phyloP scores from a whole-genome alignment of 257 asterid genomes.

The Linaria vulgaris region DNA sequence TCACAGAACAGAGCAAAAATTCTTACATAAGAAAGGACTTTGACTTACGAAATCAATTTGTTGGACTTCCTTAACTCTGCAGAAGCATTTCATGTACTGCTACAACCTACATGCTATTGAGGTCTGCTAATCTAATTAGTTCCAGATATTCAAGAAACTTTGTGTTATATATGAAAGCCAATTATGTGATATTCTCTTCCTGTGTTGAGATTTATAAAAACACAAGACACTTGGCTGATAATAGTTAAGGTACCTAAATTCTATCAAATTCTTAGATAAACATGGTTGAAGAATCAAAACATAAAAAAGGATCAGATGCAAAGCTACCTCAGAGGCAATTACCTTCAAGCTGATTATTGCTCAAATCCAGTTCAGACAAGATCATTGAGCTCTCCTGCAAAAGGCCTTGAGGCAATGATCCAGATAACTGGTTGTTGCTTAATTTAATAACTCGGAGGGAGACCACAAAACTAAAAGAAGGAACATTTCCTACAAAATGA shows the following conservation, averaged over 20 bases:
- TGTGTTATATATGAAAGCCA: background rate
- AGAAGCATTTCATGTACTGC: too few relatives aligned
- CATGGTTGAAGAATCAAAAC: too few relatives aligned
- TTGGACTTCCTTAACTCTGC: too few relatives aligned
- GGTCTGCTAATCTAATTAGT: too few relatives aligned
- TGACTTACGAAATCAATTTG: background rate
- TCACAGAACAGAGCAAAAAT: background rate
- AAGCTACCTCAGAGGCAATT: conserved; percentile 8
- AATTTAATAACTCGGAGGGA: conserved; percentile 72
- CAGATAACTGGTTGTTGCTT: conserved; percentile 58
- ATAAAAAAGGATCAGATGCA: background rate
- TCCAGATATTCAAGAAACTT: background rate
- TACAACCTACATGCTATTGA: too few relatives aligned
- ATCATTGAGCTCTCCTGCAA: conserved; percentile 80
- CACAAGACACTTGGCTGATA: background rate
- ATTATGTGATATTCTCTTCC: background rate
- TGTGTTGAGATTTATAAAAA: background rate
- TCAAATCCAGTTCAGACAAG: conserved; percentile 73
- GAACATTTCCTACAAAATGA: conserved; percentile 58
- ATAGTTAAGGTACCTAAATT: background rate
- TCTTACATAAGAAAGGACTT: background rate
- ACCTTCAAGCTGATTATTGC: conserved; percentile 83
- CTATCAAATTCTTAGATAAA: too few relatives aligned
- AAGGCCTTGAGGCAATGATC: conserved; percentile 75
- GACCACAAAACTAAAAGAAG: conserved; percentile 71